These are phyloP conservation scores for Aureobasidium namibiae DNA, from an alignment of 2,329 filamentous ascomycete species.

Conservation along the genomic window DNA sequence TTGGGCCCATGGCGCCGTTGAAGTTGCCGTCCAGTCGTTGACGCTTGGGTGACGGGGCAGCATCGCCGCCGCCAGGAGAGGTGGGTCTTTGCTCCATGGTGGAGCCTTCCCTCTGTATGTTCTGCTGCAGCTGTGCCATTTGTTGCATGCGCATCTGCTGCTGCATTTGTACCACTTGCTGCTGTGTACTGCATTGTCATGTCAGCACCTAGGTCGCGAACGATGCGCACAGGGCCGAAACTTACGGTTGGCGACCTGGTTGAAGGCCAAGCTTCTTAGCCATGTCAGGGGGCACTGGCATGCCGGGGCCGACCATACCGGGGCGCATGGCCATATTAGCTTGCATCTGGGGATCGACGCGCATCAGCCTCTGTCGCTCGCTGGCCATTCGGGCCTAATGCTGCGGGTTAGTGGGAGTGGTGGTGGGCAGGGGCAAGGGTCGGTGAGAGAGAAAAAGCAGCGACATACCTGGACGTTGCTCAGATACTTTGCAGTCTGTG, in stretches of 20 bases:
- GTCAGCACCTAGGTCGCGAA: not conserved
- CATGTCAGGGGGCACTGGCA: constrained; percentile 55
- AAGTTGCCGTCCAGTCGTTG: constrained; percentile 72
- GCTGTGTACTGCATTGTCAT: constrained; percentile 19
- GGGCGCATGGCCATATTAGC: constrained; percentile 23
- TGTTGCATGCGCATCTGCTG: constrained; percentile 55
- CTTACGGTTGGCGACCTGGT: constrained; percentile 67
- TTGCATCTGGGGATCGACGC: constrained; percentile 17
- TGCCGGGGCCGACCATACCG: constrained; percentile 52
- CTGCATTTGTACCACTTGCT: constrained; percentile 52
- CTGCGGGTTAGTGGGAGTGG: constrained; percentile 20
- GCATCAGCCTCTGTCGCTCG: constrained; percentile 16
- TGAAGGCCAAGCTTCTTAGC: constrained; percentile 64
- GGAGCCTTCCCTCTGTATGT: constrained; percentile 79
- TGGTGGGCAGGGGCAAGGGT: constrained; percentile 23
- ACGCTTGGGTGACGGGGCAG: constrained; percentile 86
- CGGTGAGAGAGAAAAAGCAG: not conserved
- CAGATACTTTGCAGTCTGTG: constrained; percentile 7
- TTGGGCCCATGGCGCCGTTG: constrained; percentile 62
- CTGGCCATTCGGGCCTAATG: constrained; percentile 54
- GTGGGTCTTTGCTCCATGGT: constrained; percentile 72
- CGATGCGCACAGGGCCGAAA: constrained; percentile 13
- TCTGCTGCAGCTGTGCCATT: constrained; percentile 53
- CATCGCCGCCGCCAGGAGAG: constrained; percentile 70
- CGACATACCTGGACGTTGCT: constrained; percentile 10